Evolutionary conservation across 1,284 basidiomycete species (phyloP), one percentile per base, ranked within the genome.

Genomic region (Melampsora larici-populina): DNA sequence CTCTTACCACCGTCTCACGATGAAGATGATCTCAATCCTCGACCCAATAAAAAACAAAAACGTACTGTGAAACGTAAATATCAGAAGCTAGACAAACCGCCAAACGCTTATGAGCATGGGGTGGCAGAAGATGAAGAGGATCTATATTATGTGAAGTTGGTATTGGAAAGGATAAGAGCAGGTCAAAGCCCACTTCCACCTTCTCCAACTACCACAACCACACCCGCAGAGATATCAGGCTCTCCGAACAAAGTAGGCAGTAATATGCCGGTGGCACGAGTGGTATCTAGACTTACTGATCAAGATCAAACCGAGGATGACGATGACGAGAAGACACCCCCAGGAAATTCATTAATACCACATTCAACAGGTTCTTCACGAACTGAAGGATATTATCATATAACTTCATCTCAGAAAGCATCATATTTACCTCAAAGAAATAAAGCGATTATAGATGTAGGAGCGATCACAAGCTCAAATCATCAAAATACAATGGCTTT

Each of bases 371-470:
- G 93, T 33, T 90, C 91, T 40, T 92, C 93, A 49, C 89, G 95
- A 33, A 94, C 94, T 0, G 92, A 98, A 85, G 96, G 97, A 0
- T 93, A 90, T 84, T 96, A 96, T 88, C 92, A 93, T 86, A 93
- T 99, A 82, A 90, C 92, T 0, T 91, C 94, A 79, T 89, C 90
- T 3, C 92, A 95, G 82, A 99, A 99, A 86, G 91, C 93, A 0
- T 89, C 89, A 7, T 98, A 99, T 82, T 84, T 89, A 5, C 87
- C 88, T 0, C 86, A 88, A 78, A 85, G 87, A n/a, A 89, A 88
- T 81, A 84, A 85, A 71, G 87, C 87, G 5, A 85, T 85, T 70
- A 85, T 85, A 29, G 84, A 84, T 5, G 82, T 80, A 0, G 83
- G 84, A 31, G 83, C 84, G 21, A 81, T 81, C 0, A 85, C 87